A percentile compares a stretch with the other conserved stretches of the same genome.
Conservation (phyloP, 768 basidiomycete species). For the Boletus pseudopeckii region DNA sequence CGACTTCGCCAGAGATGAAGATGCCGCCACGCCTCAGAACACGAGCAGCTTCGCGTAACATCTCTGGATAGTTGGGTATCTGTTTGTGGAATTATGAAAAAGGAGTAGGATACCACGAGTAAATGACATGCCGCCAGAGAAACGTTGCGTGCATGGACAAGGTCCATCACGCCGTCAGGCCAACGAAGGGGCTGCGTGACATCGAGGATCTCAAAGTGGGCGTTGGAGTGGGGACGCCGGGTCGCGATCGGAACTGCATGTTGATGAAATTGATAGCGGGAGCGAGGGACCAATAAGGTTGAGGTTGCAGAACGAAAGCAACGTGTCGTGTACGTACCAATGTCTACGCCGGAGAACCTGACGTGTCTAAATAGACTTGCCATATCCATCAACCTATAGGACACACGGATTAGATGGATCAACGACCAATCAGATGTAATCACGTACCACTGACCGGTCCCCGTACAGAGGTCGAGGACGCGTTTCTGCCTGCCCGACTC, state of each 20-base stretch:
- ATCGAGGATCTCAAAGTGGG: constrained; percentile 65
- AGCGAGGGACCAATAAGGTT: constrained; percentile 10
- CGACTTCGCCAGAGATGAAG: constrained; percentile 65
- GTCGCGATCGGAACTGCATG: constrained; percentile 67
- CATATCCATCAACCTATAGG: constrained; percentile 70
- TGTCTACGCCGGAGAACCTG: constrained; percentile 68
- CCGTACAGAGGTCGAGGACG: constrained; percentile 74
- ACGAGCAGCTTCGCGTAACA: constrained; percentile 58
- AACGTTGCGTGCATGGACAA: constrained; percentile 62
- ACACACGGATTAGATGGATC: constrained; percentile 15
- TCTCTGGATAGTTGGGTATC: constrained; percentile 51
- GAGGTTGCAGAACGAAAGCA: constrained; percentile 8
- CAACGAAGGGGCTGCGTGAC: constrained; percentile 52
- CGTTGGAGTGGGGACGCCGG: constrained; percentile 56
- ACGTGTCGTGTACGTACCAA: constrained; percentile 48
- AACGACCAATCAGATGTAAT: constrained; percentile 15
- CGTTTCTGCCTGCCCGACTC: constrained; percentile 42
- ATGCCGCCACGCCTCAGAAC: constrained; percentile 70
- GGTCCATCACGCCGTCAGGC: constrained; percentile 52
- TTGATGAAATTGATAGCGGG: constrained; percentile 5
- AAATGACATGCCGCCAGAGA: constrained; percentile 54
- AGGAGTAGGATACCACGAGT: neutral
- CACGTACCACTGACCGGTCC: constrained; percentile 68
- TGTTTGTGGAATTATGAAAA: constrained; percentile 30
- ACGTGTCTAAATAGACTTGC: constrained; percentile 61